A percentile compares a stretch with the other conserved stretches of the same genome.
phyloP scores from a whole-genome alignment of 352 stramenopile species.

The Elongisporangium prolatum region DNA sequence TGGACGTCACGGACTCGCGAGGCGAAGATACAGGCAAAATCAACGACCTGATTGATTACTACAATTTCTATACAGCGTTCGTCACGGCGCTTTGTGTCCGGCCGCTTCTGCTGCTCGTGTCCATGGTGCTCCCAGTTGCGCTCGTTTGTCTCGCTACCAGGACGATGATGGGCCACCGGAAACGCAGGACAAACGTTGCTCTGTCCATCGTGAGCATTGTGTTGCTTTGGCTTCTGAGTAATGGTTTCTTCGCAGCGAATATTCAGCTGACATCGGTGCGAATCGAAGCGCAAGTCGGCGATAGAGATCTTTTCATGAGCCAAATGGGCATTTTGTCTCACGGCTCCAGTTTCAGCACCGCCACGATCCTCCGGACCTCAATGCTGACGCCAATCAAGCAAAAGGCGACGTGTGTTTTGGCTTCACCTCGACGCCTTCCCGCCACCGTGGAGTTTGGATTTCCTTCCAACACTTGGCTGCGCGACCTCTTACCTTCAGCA shows the following conservation, averaged over 20 bases:
- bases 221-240: constrained; percentile 62
- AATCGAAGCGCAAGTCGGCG: constrained; percentile 19
- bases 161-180: constrained; percentile 37
- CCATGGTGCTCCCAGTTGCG: constrained; percentile 42
- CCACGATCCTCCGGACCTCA: constrained; percentile 35
- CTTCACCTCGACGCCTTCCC: constrained; percentile 38
- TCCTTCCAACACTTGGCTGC: constrained; percentile 39
- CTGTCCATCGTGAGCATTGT: constrained; percentile 28
- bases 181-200: constrained; percentile 14
- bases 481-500: constrained; percentile 22
- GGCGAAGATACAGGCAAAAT: constrained; percentile 5
- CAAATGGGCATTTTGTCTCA: constrained; percentile 1
- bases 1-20: constrained; percentile 11
- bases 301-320: constrained; percentile 18
- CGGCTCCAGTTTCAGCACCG: constrained; percentile 7
- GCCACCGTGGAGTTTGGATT: constrained; percentile 49
- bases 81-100: constrained; percentile 29
- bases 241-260: constrained; percentile 51
- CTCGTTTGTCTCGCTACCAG: constrained; percentile 53
- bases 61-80: constrained; percentile 39
- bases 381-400: constrained; percentile 22
- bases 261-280: constrained; percentile 27
- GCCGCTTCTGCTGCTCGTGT: constrained; percentile 42
- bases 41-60: constrained; percentile 10
- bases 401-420: constrained; percentile 23